Conservation (phyloP, 2,329 filamentous ascomycete genomes). For the Phaeoacremonium minimum region DNA sequence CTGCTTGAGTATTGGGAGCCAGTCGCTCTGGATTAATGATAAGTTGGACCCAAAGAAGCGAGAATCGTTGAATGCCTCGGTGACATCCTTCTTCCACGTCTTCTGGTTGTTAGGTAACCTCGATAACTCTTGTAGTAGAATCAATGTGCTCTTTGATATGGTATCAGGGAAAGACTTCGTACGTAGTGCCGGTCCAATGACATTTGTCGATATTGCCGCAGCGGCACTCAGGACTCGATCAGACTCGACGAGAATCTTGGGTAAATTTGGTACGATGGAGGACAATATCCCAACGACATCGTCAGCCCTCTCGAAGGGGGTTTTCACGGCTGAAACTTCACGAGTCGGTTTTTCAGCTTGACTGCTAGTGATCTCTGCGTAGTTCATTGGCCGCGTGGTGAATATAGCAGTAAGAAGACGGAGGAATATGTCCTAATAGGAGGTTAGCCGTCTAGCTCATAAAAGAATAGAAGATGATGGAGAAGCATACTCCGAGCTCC, state of each 20-base stretch:
- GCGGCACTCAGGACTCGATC: slow-evolving; percentile 80
- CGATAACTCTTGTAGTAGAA: slow-evolving; percentile 71
- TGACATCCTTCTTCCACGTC: slow-evolving; percentile 87
- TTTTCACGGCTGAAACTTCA: slow-evolving; percentile 25
- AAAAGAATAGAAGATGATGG: not conserved
- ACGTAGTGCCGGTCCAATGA: slow-evolving; percentile 77
- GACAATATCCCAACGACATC: slow-evolving; percentile 79
- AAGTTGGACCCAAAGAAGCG: slow-evolving; percentile 75
- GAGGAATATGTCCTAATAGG: slow-evolving; percentile 76
- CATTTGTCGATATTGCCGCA: slow-evolving; percentile 74
- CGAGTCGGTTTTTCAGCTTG: slow-evolving; percentile 31
- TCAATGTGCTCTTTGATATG: slow-evolving; percentile 66
- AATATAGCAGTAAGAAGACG: slow-evolving; percentile 89
- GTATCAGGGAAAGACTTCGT: slow-evolving; percentile 86
- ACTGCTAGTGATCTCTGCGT: slow-evolving; percentile 48
- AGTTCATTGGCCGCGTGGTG: slow-evolving; percentile 77
- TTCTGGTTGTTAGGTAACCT: slow-evolving; percentile 78
- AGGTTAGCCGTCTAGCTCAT: slow-evolving; percentile 18
- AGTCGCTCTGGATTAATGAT: slow-evolving; percentile 63
- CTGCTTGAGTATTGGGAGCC: slow-evolving; percentile 80
- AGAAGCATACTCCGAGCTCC: slow-evolving; percentile 70
- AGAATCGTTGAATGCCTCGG: slow-evolving; percentile 86
- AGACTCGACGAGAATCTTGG: slow-evolving; percentile 77
- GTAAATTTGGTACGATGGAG: slow-evolving; percentile 72
- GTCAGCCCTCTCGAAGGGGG: slow-evolving; percentile 51